These are phyloP conservation scores for Rubroboletus pulcherrimus DNA, from an alignment of 768 basidiomycete genomes.

Conservation along the genomic window DNA sequence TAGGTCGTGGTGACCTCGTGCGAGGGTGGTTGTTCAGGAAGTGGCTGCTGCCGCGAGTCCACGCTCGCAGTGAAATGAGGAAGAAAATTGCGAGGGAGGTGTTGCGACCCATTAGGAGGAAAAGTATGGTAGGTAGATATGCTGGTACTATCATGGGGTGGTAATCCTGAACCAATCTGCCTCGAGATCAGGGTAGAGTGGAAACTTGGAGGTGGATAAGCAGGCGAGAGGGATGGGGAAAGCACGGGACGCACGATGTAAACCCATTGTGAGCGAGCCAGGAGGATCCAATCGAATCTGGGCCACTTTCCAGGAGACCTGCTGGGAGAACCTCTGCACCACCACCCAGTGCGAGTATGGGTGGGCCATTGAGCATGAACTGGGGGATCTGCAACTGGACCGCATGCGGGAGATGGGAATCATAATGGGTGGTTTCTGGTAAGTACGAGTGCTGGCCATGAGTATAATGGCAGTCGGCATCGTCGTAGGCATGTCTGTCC, in stretches of 20 bases:
- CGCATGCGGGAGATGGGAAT: conserved; percentile 17
- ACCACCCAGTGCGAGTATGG: conserved; percentile 64
- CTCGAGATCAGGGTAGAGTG: conserved; percentile 16
- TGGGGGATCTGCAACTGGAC: conserved; percentile 61
- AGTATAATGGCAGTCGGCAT: conserved; percentile 9
- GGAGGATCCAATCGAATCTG: conserved; percentile 32
- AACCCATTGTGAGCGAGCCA: conserved; percentile 55
- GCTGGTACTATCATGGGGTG: not conserved
- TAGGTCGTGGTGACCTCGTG: conserved; percentile 1
- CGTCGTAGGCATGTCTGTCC: conserved; percentile 12
- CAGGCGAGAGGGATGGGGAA: not conserved
- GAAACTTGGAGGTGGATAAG: conserved; percentile 25
- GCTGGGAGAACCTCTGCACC: conserved; percentile 70
- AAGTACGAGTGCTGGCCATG: not conserved
- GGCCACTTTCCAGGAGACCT: conserved; percentile 30
- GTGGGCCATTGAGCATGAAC: conserved; percentile 55
- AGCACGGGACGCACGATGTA: conserved; percentile 19
- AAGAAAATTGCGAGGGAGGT: not conserved
- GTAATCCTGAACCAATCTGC: conserved; percentile 2
- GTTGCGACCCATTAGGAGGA: not conserved
- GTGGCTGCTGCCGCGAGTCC: conserved; percentile 5
- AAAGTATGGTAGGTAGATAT: not conserved
- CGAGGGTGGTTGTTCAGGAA: conserved; percentile 3
- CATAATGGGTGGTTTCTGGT: conserved; percentile 1
- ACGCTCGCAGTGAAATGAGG: not conserved